A percentile compares a stretch with the other conserved stretches of the same genome.
Conservation (phyloP, 768 basidiomycete genomes). For the Paxillus involutus region DNA sequence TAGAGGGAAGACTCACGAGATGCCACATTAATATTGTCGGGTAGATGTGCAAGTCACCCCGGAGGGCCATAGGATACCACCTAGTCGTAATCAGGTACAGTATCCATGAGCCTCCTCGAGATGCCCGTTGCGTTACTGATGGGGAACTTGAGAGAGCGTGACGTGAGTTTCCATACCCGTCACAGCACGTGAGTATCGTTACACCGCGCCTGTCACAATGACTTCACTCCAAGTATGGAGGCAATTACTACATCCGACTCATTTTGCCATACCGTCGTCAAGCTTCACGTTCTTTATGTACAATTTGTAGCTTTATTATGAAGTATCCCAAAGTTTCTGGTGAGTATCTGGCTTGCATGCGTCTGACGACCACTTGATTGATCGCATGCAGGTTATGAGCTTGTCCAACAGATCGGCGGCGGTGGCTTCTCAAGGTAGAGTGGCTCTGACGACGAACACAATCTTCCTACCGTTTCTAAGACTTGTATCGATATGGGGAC, state of each 20-base stretch:
- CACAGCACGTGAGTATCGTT: no score
- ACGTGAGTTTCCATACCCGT: no score
- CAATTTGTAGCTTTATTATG: conserved; percentile 9
- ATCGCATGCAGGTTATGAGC: conserved; percentile 54
- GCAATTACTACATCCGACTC: background rate
- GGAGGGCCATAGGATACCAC: no score
- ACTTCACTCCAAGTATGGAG: no score
- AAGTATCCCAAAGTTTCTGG: conserved; percentile 35
- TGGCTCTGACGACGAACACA: background rate
- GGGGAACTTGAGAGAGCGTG: no score
- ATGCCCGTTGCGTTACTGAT: no score
- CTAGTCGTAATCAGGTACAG: no score
- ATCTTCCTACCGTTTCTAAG: background rate
- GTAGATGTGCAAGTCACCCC: no score
- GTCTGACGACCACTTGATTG: background rate
- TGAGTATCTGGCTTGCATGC: conserved; percentile 4
- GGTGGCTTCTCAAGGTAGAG: conserved; percentile 82
- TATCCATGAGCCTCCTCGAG: no score
- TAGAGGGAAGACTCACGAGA: no score
- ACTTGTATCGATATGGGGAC: background rate
- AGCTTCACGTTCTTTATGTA: background rate
- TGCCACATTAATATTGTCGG: no score
- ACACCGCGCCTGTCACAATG: no score
- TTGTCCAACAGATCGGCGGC: conserved; percentile 78
- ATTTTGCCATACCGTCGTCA: background rate